Base-by-base conservation (phyloP, 805 yeast genomes). In the Cyberlindnera maclurae region DNA sequence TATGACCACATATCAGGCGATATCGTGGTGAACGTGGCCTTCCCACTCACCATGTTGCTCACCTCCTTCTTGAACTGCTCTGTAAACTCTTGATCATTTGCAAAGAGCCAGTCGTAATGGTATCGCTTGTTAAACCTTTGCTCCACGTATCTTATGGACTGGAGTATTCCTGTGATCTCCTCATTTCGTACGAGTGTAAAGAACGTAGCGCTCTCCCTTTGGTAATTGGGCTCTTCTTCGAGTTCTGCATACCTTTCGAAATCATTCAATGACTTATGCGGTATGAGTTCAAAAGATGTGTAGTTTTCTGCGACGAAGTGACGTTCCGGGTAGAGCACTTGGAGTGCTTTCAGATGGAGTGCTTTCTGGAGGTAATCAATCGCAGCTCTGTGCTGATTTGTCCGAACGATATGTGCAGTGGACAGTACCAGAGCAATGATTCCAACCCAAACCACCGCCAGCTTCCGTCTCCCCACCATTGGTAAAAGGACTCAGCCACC, bases 41-140 rank as follows among this genome's bases (percentile, higher is more conserved):
- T 59, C 11, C 89, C 86, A 10, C 81, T 71, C 9, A 78, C 73
- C 27, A 68, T 53, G 22, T 65, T 65, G 4, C 65, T 40, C 1
- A 79, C 70, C 29, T 63, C 59, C 6, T 52, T 49, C 37, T 63
- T 68, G 58, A 84, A 83, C 41, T 70, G 71, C 3, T 66, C 69
- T 22, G 67, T 56, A 54, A 84, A 84, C 9, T 71, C 75, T 41
- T 64, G 68, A 52, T 84, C 86, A 58, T 84, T 84, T 34, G 84
- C 62, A 50, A 84, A 83, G 1, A 82, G 77, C 85, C 87, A 83
- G 55, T 82, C 88, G 54, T 83, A 83, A 50, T 77, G 71, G 54
- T 60, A 79, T 31, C 66, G 60, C 31, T 55, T 32, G 57, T 83
- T 83, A 64, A 82, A 83, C 29, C 89, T 60, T 46, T 72, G 78